These are phyloP conservation scores for Artemisia argyi DNA, from an alignment of 129 eudicot genomes.

Conservation along the genomic window DNA sequence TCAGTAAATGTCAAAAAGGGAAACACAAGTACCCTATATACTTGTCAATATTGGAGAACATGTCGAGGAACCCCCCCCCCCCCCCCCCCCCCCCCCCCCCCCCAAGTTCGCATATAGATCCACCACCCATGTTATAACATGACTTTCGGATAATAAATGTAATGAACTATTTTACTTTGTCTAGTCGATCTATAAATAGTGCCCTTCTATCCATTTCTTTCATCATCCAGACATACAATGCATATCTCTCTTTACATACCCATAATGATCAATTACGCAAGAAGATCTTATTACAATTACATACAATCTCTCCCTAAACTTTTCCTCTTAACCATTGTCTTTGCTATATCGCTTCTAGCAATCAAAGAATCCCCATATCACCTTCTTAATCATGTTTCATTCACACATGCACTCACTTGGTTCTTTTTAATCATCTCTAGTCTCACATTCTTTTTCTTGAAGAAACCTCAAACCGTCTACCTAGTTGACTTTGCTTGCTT, in stretches of 20 bases:
- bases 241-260: not conserved
- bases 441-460: not conserved
- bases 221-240: not conserved
- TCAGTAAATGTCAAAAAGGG: no score
- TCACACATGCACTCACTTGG: not conserved
- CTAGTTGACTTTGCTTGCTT: conserved; percentile 9
- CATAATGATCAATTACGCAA: not conserved
- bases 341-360: not conserved
- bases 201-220: not conserved
- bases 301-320: not conserved
- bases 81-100: no score
- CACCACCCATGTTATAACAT: no score
- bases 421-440: not conserved
- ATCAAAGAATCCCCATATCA: not conserved
- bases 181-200: no score
- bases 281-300: not conserved
- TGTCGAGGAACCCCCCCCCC: no score
- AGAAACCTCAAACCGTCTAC: conserved; percentile 7
- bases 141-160: no score
- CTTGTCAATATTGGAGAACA: no score
- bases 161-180: no score
- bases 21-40: no score
- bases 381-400: not conserved
- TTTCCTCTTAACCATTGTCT: not conserved
- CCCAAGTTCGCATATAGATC: no score